These are phyloP conservation scores for Salix caprea DNA, from an alignment of 345 rosid species.

Conservation along the genomic window DNA sequence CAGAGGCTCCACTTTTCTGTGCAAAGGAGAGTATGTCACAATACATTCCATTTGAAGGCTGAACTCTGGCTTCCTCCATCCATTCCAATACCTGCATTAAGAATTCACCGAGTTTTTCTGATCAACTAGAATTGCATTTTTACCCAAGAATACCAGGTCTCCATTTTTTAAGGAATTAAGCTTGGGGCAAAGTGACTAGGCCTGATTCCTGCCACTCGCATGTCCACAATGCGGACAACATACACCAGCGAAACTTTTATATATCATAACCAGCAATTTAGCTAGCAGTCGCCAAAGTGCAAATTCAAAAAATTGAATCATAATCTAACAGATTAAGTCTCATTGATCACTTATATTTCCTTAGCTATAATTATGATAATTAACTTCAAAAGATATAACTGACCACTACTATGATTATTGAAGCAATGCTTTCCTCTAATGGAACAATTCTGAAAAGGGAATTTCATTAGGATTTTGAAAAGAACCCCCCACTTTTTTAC, in stretches of 20 bases:
- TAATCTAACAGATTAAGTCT: not conserved
- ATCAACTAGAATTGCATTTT: not conserved
- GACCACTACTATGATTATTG: not conserved
- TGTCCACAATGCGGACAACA: not conserved
- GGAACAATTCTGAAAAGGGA: not conserved
- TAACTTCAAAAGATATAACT: not conserved
- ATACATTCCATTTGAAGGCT: slow-evolving; percentile 68
- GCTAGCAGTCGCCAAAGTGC: not conserved
- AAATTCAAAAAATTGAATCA: not conserved
- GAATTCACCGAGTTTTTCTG: not conserved
- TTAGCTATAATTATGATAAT: not conserved
- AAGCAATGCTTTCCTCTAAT: not conserved
- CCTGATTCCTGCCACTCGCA: not conserved
- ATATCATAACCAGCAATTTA: not conserved
- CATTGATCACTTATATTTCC: not conserved
- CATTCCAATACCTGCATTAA: slow-evolving; percentile 65
- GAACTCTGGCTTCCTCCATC: slow-evolving; percentile 73
- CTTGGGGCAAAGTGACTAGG: too few relatives aligned
- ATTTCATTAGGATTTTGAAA: not conserved
- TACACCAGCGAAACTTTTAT: not conserved
- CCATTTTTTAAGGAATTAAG: not conserved
- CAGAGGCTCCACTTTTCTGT: slow-evolving; percentile 61
- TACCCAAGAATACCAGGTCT: not conserved
- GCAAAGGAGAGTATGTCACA: slow-evolving; percentile 56
- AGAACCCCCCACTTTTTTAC: not conserved